Evolutionary conservation across 441 rosid genomes (phyloP).

Genomic region (Pelargonium fulgidum): DNA sequence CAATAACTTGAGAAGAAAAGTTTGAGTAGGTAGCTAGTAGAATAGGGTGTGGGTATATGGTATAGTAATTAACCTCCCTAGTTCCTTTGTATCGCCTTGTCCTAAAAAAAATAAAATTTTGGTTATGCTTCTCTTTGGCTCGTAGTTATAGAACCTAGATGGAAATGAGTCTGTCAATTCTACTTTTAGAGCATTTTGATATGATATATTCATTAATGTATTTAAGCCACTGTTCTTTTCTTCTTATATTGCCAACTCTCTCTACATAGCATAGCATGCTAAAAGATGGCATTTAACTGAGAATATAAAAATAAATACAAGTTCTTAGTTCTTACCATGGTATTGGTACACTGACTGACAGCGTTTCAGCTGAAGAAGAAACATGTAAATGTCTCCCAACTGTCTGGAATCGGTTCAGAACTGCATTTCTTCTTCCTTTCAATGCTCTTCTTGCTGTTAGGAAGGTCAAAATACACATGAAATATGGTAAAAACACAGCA

Average conservation of each 20-base stretch:
- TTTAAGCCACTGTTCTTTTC: slow-evolving; percentile 14
- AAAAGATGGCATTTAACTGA: too few relatives aligned
- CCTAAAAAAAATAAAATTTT: slow-evolving; percentile 32
- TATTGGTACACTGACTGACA: not conserved
- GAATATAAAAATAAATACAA: not conserved
- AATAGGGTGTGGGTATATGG: slow-evolving; percentile 34
- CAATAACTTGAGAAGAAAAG: slow-evolving; percentile 29
- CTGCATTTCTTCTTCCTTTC: slow-evolving; percentile 1
- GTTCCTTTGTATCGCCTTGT: slow-evolving; percentile 25
- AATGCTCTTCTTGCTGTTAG: not conserved
- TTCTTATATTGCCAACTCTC: not conserved
- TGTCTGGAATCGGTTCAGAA: not conserved
- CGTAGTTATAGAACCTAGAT: slow-evolving; percentile 20
- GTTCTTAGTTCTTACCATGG: not conserved
- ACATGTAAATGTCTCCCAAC: not conserved
- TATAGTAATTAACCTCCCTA: slow-evolving; percentile 34
- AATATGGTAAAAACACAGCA: not conserved
- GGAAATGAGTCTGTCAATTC: slow-evolving; percentile 18
- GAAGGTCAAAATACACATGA: too few relatives aligned
- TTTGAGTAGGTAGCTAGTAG: slow-evolving; percentile 35
- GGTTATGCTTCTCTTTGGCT: slow-evolving; percentile 19
- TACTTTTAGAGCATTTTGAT: slow-evolving; percentile 28
- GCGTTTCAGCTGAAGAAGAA: too few relatives aligned
- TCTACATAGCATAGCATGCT: not conserved
- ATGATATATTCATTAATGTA: slow-evolving; percentile 20